Conservation (phyloP, 495 filamentous ascomycete genomes). For the Achaetomiella virescens region DNA sequence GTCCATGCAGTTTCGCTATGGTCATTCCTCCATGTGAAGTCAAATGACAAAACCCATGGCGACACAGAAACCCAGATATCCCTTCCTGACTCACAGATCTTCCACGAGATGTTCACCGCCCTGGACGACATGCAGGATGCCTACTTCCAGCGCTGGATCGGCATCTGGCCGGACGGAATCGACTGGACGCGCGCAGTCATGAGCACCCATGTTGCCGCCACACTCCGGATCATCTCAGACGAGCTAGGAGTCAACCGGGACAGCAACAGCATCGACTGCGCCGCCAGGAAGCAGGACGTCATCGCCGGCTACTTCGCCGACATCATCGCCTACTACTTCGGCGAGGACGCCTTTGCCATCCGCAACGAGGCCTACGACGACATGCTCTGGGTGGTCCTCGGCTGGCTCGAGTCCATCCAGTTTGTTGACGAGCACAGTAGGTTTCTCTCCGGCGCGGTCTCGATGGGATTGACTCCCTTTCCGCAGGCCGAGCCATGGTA, state of each 20-base stretch:
- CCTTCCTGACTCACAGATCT: constrained; percentile 21
- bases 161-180: constrained; percentile 79
- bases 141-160: constrained; percentile 71
- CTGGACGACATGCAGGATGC: constrained; percentile 68
- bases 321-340: constrained; percentile 71
- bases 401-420: constrained; percentile 79
- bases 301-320: constrained; percentile 81
- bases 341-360: constrained; percentile 70
- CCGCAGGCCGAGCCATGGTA: constrained; percentile 50
- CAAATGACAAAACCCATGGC: neutral
- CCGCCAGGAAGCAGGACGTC: constrained; percentile 54
- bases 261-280: constrained; percentile 29
- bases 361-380: constrained; percentile 86
- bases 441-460: neutral
- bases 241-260: constrained; percentile 22
- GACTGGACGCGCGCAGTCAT: constrained; percentile 94
- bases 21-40: neutral
- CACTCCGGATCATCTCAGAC: constrained; percentile 56
- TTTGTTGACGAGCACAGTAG: constrained; percentile 58
- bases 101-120: constrained; percentile 48
- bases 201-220: constrained; percentile 69
- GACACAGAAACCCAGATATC: neutral
- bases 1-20: constrained; percentile 8
- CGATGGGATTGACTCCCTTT: neutral
- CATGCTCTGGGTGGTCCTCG: constrained; percentile 93